A percentile compares a stretch with the other conserved stretches of the same genome.
Evolutionary conservation across 345 rosid species (phyloP).

Genomic region (Citrus unshiu): DNA sequence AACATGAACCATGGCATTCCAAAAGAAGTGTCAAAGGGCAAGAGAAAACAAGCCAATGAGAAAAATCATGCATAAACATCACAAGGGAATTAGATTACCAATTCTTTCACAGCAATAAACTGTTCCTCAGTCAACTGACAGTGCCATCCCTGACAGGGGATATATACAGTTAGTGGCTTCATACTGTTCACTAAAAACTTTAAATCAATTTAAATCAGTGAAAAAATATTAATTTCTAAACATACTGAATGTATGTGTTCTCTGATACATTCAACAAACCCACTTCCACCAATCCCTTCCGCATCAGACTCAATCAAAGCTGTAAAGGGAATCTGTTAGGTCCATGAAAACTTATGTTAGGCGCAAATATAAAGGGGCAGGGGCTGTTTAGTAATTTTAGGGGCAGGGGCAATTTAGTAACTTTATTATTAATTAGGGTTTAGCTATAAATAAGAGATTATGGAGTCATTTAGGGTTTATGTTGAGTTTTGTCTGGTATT

Average conservation of each 20-base stretch:
- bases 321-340: slow-evolving; percentile 43
- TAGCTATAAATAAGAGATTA: no score
- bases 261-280: slow-evolving; percentile 94
- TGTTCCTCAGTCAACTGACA: slow-evolving; percentile 88
- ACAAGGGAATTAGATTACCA: slow-evolving; percentile 46
- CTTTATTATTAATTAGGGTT: no score
- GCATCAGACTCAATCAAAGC: slow-evolving; percentile 99
- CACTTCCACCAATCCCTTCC: slow-evolving; percentile 99
- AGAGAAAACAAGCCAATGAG: not conserved
- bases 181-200: slow-evolving; percentile 7
- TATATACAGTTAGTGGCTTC: slow-evolving; percentile 30
- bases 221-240: slow-evolving; percentile 16
- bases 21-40: not conserved
- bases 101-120: slow-evolving; percentile 96
- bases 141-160: slow-evolving; percentile 76
- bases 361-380: no score
- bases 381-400: no score
- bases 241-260: slow-evolving; percentile 92
- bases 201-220: slow-evolving; percentile 14
- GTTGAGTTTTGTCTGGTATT: no score
- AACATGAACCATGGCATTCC: not conserved
- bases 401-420: no score
- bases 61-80: not conserved
- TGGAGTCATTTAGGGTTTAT: no score
- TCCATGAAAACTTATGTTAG: no score